Evolutionary conservation across 306 rosid genomes (phyloP), one percentile per base, ranked within the genome.

Genomic region (Vachellia pachyceras): DNA sequence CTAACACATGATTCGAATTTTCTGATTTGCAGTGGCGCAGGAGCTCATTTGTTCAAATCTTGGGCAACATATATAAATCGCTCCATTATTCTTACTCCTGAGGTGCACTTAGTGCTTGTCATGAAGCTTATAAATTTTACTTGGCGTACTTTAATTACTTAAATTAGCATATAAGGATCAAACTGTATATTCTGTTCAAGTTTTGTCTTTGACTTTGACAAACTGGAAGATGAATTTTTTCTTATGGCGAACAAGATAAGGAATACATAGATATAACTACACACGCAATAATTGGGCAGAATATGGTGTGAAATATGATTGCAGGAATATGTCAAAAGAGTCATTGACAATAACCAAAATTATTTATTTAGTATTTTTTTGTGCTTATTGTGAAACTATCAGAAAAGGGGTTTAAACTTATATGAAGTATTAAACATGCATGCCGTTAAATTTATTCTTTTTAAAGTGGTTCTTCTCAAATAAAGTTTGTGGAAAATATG

Each of bases 41-140:
- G 99, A 82, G 98, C 99, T 87, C 97, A 93, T 86, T 85, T 95
- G 78, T 95, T 95, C 86, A 95, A 85, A 85, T 95, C 97, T 37
- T 95, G 97, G 99, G 91, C 90, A 45, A 90, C 89, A 1, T 90
- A 85, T 84, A 90, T 95, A 73, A 95, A 95, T 75, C 97, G 94
- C 44, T 93, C 99, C 42, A 92, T 95, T 64, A 87, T 95, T 86
- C 93, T 95, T 77, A 95, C 97, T 11, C 98, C 99, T 0, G 99
- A 95, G 99, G 97, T 95, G 77, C 66, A 20, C 44, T 68, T 11
- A 73, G 35, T 55, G 44, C 74, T 78, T 88, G 50, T 75, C 25
- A 35, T 60, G 12, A 17, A 73, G 44, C 33, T 71, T 64, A 13
- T 69, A 14, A 58, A 75, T 74, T 83, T 47, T 72, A 57, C 63